Base-by-base conservation (phyloP, 768 basidiomycete species). In the Psilocybe cubensis region DNA sequence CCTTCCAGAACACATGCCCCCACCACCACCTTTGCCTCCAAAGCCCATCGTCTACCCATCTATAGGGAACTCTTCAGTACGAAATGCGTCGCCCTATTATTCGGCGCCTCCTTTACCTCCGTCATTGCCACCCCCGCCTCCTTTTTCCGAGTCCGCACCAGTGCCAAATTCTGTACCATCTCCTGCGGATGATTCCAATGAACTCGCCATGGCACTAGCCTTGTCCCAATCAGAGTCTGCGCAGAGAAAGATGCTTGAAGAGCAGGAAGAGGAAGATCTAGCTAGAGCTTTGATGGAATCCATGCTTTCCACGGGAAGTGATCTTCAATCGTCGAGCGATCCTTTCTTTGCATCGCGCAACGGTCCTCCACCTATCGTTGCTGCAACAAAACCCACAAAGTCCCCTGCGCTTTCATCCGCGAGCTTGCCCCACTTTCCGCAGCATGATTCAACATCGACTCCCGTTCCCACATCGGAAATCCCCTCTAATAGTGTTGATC, bases 241-340 rank as follows among this genome's bases (percentile, higher is more conserved):
- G 14, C 64, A 72, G 33, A 68, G 71, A 48, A 63, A 73, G 60
- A 66, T 66, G 24, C 52, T 69, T 28, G 69, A 72, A 46, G 71
- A 75, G 53, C 78, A 80, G 60, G 89, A 92, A 66, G 87, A 90
- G 56, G 84, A 85, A 27, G 86, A 91, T 41, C 73, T 92, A 12
- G 83, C 82, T 20, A 77, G 77, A 59, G 91, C 89, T 0, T 62
- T 92, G 56, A 79, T 83, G 61, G 72, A 71, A 50, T 74, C 73
- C 1, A 62, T 74, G 63, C 40, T 63, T 29, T 60, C 63, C 3
- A 64, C 62, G n/a, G 65, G 59, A 41, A 61, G 45, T 20, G 57
- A 62, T 35, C 10, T 58, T 12, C 42, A 49, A 40, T 28, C 47
- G 1, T n/a, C 31, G 3, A 46, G 27, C 29, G 54, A 57, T n/a